These are phyloP conservation scores for Alternaria sp. DNA, from an alignment of 2,329 filamentous ascomycete genomes.

Conservation along the genomic window DNA sequence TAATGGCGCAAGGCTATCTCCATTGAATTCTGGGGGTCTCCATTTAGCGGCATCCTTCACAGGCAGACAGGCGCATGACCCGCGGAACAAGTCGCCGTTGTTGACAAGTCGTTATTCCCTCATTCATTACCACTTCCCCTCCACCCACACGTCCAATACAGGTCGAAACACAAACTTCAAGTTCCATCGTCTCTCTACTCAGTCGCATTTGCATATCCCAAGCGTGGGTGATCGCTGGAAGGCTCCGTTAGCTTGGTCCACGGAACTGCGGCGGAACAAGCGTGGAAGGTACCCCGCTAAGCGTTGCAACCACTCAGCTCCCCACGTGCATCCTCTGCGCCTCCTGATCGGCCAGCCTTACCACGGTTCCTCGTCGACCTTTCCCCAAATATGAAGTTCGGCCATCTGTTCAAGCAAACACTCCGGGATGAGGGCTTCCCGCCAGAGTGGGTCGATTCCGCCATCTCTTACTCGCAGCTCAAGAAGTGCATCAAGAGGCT, in stretches of 20 bases:
- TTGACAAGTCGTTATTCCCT: slow-evolving; percentile 4
- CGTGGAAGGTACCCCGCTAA: slow-evolving; percentile 18
- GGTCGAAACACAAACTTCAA: neutral
- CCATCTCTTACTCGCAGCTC: slow-evolving; percentile 83
- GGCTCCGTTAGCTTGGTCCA: slow-evolving; percentile 8
- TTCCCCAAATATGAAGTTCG: slow-evolving; percentile 79
- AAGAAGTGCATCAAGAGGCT: slow-evolving; percentile 91
- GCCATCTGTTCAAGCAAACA: slow-evolving; percentile 75
- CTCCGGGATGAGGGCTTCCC: slow-evolving; percentile 79
- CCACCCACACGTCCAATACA: neutral
- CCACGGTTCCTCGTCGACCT: slow-evolving; percentile 10
- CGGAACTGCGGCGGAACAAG: slow-evolving; percentile 18
- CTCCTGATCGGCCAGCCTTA: slow-evolving; percentile 34
- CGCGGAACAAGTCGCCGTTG: slow-evolving; percentile 7
- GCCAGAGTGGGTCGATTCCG: slow-evolving; percentile 72
- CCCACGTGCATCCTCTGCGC: slow-evolving; percentile 41
- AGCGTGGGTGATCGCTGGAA: slow-evolving; percentile 4
- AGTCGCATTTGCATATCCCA: neutral
- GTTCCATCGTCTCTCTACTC: neutral
- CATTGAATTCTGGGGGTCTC: slow-evolving; percentile 7
- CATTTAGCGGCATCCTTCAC: slow-evolving; percentile 13
- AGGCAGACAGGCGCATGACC: slow-evolving; percentile 18
- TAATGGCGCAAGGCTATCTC: slow-evolving; percentile 5
- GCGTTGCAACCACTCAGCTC: slow-evolving; percentile 16
- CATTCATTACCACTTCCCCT: neutral